phyloP scores from a whole-genome alignment of 192 early-diverging fungal species.

The Endogone sp. region DNA sequence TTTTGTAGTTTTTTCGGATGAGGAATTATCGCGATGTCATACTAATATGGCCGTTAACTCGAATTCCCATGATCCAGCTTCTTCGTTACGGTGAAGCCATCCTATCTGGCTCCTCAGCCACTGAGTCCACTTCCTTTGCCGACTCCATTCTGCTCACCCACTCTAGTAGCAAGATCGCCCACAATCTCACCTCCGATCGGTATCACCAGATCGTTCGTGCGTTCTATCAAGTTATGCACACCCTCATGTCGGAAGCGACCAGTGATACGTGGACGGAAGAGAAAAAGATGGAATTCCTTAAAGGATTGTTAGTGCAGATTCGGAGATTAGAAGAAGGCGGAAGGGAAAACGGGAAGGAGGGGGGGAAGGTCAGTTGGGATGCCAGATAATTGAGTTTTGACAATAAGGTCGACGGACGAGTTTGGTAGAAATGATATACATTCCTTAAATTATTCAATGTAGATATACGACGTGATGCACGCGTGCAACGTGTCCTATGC shows the following conservation, averaged over 20 bases:
- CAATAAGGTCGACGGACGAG: too few relatives aligned
- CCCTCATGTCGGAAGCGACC: slow-evolving; percentile 30
- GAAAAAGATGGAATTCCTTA: slow-evolving; percentile 41
- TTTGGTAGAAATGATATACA: too few relatives aligned
- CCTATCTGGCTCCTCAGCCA: neutral
- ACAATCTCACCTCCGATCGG: slow-evolving; percentile 16
- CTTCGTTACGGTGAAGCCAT: neutral
- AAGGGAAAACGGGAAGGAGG: too few relatives aligned
- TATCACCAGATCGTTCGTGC: slow-evolving; percentile 17
- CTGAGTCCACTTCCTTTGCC: slow-evolving; percentile 3
- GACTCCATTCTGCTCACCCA: slow-evolving; percentile 18
- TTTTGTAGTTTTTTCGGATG: neutral
- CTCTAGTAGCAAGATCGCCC: neutral
- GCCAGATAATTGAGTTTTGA: too few relatives aligned
- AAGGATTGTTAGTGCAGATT: slow-evolving; percentile 38
- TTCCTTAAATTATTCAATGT: too few relatives aligned
- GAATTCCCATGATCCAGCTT: neutral
- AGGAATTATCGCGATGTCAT: neutral
- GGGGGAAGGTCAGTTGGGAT: too few relatives aligned
- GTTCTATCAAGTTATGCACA: slow-evolving; percentile 41
- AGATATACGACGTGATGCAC: slow-evolving; percentile 47
- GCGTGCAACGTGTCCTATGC: slow-evolving; percentile 35
- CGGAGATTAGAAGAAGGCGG: slow-evolving; percentile 30
- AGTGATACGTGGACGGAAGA: slow-evolving; percentile 24
- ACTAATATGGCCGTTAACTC: neutral